Base-by-base conservation (phyloP, 345 rosid genomes). In the Lumnitzera racemosa region DNA sequence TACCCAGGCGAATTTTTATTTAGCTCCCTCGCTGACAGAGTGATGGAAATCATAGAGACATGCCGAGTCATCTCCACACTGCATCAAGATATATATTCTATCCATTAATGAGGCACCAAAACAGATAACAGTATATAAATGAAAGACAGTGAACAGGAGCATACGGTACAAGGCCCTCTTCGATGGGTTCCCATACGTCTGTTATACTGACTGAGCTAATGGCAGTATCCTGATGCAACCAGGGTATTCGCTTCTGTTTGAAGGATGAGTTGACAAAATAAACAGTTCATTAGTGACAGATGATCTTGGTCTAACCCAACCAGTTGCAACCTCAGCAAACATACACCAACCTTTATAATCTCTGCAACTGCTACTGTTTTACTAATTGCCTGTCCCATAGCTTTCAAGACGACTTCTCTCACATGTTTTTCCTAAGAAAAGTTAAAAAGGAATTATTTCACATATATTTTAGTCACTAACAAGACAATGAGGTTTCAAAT, bases 331-430 rank as follows among this genome's bases (percentile, higher is more conserved):
- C 36, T 49, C 20, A 10, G 23, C 41, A 60, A 61, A 52, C 36
- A 57, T 53, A 16, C 6, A 64, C 77, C 31, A 57, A 84, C 99
- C 83, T 90, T 90, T 36, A 90, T 69, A 59, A 83, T 83, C 82
- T 88, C 97, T 16, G 94, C 83, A 51, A 90, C 75, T 2, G 90
- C 79, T 23, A 90, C 97, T 3, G 96, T 88, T 68, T 90, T 90
- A 83, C 86, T 88, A 63, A 90, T 90, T 20, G 97, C 97, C 49
- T 83, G 96, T 23, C 97, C 97, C 97, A 90, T 90, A 61, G 97
- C 96, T 74, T 88, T 90, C 78, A 90, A 73, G 69, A 88, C 89
- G 74, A 88, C 78, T 54, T 88, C 91, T 58, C 72, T 78, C 57
- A 55, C 83, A 70, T 62, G 71, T 72, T 82, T 88, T 68, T 90